A percentile compares a stretch with the other conserved stretches of the same genome.
phyloP scores from a whole-genome alignment of 805 yeast species.

The Saccharomycopsis sp. region DNA sequence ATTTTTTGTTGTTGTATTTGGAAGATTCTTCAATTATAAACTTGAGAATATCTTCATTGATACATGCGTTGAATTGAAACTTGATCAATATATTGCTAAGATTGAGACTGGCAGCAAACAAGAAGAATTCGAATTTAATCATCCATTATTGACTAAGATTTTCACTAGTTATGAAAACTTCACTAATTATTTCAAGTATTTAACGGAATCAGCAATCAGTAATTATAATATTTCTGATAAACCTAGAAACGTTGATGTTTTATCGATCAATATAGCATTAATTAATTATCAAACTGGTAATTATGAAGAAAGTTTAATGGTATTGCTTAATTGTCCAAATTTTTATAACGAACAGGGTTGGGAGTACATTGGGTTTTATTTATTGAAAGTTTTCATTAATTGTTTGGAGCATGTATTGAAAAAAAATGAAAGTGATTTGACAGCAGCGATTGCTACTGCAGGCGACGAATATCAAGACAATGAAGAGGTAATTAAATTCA shows the following conservation, averaged over 20 bases:
- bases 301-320: constrained; percentile 52
- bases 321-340: constrained; percentile 62
- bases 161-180: constrained; percentile 32
- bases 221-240: constrained; percentile 47
- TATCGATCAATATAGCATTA: constrained; percentile 75
- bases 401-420: constrained; percentile 47
- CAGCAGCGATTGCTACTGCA: neutral
- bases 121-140: constrained; percentile 14
- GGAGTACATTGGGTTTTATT: constrained; percentile 59
- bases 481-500: constrained; percentile 18
- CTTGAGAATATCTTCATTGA: constrained; percentile 29
- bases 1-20: constrained; percentile 34
- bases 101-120: constrained; percentile 8
- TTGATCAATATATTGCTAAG: neutral
- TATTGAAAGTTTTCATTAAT: constrained; percentile 59
- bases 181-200: constrained; percentile 36
- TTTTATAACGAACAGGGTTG: constrained; percentile 67
- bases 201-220: constrained; percentile 51
- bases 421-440: constrained; percentile 22
- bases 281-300: constrained; percentile 52
- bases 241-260: constrained; percentile 59
- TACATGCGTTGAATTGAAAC: constrained; percentile 10
- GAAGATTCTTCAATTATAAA: constrained; percentile 26
- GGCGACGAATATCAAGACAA: constrained; percentile 15
- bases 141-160: constrained; percentile 23